Conservation (phyloP, 2,329 filamentous ascomycete genomes). For the Phyllosticta paracitricarpa region DNA sequence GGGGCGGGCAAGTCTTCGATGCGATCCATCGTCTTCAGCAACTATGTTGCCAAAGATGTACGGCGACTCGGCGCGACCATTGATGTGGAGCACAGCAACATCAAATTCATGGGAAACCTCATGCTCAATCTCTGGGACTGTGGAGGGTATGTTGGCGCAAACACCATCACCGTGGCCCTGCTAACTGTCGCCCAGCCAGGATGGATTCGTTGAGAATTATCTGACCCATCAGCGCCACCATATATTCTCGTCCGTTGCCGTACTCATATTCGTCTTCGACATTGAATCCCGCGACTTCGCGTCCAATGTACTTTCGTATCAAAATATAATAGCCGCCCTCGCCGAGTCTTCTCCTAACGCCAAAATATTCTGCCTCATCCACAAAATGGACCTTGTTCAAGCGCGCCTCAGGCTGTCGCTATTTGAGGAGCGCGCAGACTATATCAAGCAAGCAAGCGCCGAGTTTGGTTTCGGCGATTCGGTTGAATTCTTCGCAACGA, state of each 20-base stretch:
- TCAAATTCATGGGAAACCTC: constrained; percentile 96
- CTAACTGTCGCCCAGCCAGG: constrained; percentile 53
- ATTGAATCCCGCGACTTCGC: constrained; percentile 93
- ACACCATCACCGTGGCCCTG: neutral
- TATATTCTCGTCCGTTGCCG: constrained; percentile 92
- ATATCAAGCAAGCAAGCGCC: constrained; percentile 67
- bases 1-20: constrained; percentile 97
- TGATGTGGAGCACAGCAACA: constrained; percentile 95
- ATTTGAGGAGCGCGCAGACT: constrained; percentile 71
- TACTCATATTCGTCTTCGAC: constrained; percentile 98
- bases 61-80: constrained; percentile 88
- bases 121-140: constrained; percentile 98
- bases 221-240: constrained; percentile 89
- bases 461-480: constrained; percentile 44
- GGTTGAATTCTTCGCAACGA: constrained; percentile 83
- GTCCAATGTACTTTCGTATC: constrained; percentile 85
- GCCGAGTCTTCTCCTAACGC: constrained; percentile 72
- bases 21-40: constrained; percentile 98
- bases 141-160: constrained; percentile 52
- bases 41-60: constrained; percentile 95
- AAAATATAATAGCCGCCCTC: constrained; percentile 78
- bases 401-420: constrained; percentile 66
- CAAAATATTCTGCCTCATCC: constrained; percentile 87
- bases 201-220: constrained; percentile 98
- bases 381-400: constrained; percentile 97